Conservation (phyloP, 176 grass and related monocot species). For the Typha latifolia region DNA sequence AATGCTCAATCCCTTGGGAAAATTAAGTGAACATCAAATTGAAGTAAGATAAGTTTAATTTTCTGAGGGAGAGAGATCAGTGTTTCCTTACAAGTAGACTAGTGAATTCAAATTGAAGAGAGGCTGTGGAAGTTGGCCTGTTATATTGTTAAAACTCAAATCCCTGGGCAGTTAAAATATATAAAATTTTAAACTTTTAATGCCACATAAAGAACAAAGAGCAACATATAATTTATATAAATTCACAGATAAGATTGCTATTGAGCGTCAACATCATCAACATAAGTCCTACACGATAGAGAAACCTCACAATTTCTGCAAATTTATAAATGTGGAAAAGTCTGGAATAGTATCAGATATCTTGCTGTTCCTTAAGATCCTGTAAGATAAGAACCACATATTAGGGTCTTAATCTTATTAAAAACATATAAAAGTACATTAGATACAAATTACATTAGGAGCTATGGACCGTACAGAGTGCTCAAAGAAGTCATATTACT, state of each 20-base stretch:
- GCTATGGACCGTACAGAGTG: constrained; percentile 32
- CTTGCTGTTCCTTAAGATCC: constrained; percentile 74
- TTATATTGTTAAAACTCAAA: constrained; percentile 91
- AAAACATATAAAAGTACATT: not conserved
- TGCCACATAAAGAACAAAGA: too few species aligned
- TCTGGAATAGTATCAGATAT: constrained; percentile 66
- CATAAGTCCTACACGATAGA: not conserved
- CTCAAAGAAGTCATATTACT: constrained; percentile 49
- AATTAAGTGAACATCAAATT: too few species aligned
- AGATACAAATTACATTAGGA: constrained; percentile 7
- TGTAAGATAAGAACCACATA: constrained; percentile 24
- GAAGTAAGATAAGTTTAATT: not conserved
- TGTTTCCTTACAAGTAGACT: constrained; percentile 32
- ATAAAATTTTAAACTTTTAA: not conserved
- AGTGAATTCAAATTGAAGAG: constrained; percentile 45
- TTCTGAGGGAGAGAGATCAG: not conserved
- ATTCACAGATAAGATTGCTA: not conserved
- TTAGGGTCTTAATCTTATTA: not conserved
- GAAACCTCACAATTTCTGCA: constrained; percentile 40
- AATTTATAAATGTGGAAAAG: constrained; percentile 35
- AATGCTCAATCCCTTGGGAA: too few species aligned
- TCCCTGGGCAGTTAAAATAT: constrained; percentile 38
- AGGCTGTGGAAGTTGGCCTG: constrained; percentile 44
- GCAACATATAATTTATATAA: not conserved
- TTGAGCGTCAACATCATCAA: not conserved